Conservation (phyloP, 2,329 filamentous ascomycete species). For the Salinomyces thailandicus region DNA sequence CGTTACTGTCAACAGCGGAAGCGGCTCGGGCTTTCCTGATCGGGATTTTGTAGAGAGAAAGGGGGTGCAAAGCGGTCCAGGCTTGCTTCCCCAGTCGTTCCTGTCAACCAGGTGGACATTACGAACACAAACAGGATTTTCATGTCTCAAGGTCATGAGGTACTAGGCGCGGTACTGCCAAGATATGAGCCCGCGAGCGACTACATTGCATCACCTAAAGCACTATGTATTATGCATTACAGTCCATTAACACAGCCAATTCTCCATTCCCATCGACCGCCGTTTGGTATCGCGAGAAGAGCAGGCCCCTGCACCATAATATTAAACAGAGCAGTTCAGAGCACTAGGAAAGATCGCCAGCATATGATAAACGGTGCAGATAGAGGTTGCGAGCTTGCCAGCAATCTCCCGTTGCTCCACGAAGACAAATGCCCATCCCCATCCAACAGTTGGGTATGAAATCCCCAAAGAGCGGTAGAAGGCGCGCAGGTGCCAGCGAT, state of each 20-base stretch:
- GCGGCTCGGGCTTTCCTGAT: neutral
- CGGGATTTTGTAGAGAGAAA: neutral
- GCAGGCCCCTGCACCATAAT: neutral
- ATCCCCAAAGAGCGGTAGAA: conserved; percentile 6
- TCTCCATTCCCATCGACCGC: neutral
- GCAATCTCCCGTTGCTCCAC: conserved; percentile 5
- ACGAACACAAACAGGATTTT: too few species aligned
- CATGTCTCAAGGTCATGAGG: too few species aligned
- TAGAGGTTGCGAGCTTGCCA: conserved; percentile 6
- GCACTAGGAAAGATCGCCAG: conserved; percentile 7
- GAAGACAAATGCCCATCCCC: conserved; percentile 5
- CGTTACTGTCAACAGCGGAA: too few species aligned
- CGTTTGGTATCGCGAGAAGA: neutral
- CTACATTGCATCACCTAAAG: conserved; percentile 1
- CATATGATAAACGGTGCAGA: conserved; percentile 6
- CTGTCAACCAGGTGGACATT: too few species aligned
- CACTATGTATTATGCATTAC: conserved; percentile 6
- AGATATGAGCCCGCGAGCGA: neutral
- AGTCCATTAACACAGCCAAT: neutral
- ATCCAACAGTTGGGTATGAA: conserved; percentile 4
- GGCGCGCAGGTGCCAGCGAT: conserved; percentile 3
- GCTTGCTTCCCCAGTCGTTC: too few species aligned
- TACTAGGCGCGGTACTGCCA: too few species aligned
- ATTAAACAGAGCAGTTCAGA: neutral
- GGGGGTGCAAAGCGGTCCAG: too few species aligned